Evolutionary conservation across 345 rosid genomes (phyloP).

Genomic region (Aquilaria malaccensis): DNA sequence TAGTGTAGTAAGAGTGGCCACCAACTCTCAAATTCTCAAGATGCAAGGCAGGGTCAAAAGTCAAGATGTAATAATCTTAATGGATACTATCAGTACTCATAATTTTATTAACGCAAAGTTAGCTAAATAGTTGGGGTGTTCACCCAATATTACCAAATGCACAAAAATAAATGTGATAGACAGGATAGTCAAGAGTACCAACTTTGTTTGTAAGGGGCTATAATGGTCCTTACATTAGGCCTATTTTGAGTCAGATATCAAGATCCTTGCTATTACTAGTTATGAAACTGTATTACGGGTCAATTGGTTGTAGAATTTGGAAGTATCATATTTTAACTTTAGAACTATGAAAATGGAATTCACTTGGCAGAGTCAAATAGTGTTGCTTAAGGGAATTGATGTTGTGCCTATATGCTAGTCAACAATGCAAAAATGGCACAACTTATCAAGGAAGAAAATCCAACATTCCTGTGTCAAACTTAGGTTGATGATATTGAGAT

Average conservation of each 20-base stretch:
- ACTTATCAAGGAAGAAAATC: no score
- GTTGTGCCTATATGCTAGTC: no score
- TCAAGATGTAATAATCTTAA: neutral
- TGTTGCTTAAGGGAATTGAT: no score
- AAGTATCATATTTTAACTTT: neutral
- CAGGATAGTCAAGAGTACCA: neutral
- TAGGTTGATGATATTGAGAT: no score
- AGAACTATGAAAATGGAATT: neutral
- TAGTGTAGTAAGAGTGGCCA: no score
- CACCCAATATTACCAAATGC: no score
- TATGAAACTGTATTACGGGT: neutral
- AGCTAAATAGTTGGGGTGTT: neutral
- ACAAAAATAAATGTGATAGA: neutral
- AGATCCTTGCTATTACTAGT: neutral
- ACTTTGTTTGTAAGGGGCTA: neutral
- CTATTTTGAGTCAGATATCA: neutral
- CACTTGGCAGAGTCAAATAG: neutral
- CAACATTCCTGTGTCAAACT: no score
- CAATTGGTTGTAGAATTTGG: neutral
- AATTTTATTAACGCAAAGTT: neutral
- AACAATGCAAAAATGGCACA: no score
- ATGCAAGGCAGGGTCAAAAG: neutral
- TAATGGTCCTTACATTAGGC: rapidly evolving
- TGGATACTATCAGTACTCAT: neutral
- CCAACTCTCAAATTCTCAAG: neutral